These are phyloP conservation scores for Lachnellula cervina DNA, from an alignment of 2,329 filamentous ascomycete species.

Conservation along the genomic window DNA sequence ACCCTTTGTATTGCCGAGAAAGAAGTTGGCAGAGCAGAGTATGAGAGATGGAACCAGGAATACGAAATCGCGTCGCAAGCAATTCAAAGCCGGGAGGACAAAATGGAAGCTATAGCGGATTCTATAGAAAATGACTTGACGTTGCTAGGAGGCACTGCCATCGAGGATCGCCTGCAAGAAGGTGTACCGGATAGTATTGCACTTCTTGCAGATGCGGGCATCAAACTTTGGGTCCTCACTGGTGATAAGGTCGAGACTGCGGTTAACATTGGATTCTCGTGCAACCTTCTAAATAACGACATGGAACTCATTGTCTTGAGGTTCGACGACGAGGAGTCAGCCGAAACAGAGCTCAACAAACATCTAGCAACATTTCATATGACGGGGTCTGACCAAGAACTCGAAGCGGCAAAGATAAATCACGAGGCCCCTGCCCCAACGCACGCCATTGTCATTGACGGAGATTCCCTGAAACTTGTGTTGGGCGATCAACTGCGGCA, in stretches of 20 bases:
- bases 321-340: conserved; percentile 66
- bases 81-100: conserved; percentile 82
- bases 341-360: conserved; percentile 69
- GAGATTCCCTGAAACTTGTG: conserved; percentile 85
- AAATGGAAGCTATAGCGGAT: conserved; percentile 84
- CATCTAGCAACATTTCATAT: conserved; percentile 69
- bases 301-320: conserved; percentile 96
- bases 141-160: conserved; percentile 88
- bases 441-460: conserved; percentile 91
- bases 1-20: conserved; percentile 90
- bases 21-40: conserved; percentile 76
- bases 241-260: conserved; percentile 98
- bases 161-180: conserved; percentile 94
- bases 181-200: conserved; percentile 95
- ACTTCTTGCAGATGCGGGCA: conserved; percentile 83
- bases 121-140: conserved; percentile 85
- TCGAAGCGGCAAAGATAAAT: conserved; percentile 70
- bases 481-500: conserved; percentile 78
- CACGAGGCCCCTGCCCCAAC: conserved; percentile 84
- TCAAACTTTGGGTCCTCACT: conserved; percentile 98
- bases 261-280: conserved; percentile 99
- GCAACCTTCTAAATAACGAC: conserved; percentile 92
- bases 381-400: conserved; percentile 79
- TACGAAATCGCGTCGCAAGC: conserved; percentile 84
- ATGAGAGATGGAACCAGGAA: conserved; percentile 76